Evolutionary conservation across 2,329 filamentous ascomycete genomes (phyloP), one percentile per base, ranked within the genome.

Genomic region (Cladosporium oxysporum): DNA sequence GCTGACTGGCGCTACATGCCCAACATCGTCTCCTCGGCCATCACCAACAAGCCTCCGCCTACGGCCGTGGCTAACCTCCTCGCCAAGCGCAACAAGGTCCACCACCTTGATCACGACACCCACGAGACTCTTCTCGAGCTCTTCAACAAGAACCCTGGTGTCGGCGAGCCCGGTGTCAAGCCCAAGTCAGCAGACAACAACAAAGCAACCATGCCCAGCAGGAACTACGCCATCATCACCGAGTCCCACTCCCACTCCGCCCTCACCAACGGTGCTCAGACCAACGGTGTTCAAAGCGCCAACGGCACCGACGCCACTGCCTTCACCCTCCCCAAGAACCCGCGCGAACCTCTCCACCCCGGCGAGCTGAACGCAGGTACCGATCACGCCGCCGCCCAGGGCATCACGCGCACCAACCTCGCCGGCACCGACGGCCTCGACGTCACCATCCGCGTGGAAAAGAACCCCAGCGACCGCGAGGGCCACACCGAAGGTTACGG

Each of bases 361-460:
- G 93, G 94, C 57, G 94, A 97, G 76, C 79, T 87, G n/a, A 81
- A 85, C 57, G 91, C 91, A 0, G 94, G 94, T 3, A 93, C 92
- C 0, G 81, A 80, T 33, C 93, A 97, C 80, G 91, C 93, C 14
- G 90, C 92, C 0, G 71, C 70, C 44, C 63, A 69, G 33, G 82
- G 81, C 5, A 63, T 83, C 31, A 68, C 67, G 53, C 74, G 75
- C 68, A 81, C 76, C 4, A 80, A 81, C 1, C 71, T 84, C 6
- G 79, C 79, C 44, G 82, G 82, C 2, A 68, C 69, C 12, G 77
- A 78, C 67, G 82, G 82, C 0, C 70, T 84, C 6, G 82, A 84
- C 71, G 79, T 84, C 5, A 76, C 77, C 28, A 75, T 83, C n/a
- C 71, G 80, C 21, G 82, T 84, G 0, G 82, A 84, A 75, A 80